These are phyloP conservation scores for Wallacemonas sp. DNA, from an alignment of 208 protist species.

Conservation along the genomic window DNA sequence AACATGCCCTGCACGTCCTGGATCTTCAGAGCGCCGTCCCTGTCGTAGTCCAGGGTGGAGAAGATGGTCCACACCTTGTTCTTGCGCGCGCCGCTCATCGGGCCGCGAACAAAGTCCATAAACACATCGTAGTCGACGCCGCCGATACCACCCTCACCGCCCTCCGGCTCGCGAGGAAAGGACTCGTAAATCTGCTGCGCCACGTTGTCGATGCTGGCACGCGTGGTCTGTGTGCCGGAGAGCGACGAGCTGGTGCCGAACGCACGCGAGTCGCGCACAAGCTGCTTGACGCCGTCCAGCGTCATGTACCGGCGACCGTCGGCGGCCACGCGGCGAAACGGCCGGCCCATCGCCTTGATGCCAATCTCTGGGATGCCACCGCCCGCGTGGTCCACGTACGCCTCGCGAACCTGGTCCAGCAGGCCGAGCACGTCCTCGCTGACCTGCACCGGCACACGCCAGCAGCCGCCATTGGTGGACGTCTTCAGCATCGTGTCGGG, in stretches of 20 bases:
- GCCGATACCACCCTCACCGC: not conserved
- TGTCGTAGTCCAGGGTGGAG: constrained; percentile 80
- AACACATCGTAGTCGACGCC: constrained; percentile 87
- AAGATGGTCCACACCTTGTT: constrained; percentile 79
- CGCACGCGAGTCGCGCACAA: constrained; percentile 72
- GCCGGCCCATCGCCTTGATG: constrained; percentile 90
- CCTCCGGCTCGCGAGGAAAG: constrained; percentile 70
- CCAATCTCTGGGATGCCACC: constrained; percentile 89
- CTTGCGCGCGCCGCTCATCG: constrained; percentile 85
- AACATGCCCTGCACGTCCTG: constrained; percentile 79
- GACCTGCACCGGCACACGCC: constrained; percentile 45
- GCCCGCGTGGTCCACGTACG: constrained; percentile 75
- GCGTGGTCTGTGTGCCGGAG: constrained; percentile 46
- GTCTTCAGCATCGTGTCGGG: constrained; percentile 52
- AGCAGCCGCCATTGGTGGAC: constrained; percentile 24
- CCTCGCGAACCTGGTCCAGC: constrained; percentile 67
- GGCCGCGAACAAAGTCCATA: constrained; percentile 83
- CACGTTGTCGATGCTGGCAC: constrained; percentile 34
- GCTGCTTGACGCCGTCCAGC: constrained; percentile 52
- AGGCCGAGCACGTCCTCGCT: constrained; percentile 40
- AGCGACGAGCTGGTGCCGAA: constrained; percentile 45
- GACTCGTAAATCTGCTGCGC: constrained; percentile 54
- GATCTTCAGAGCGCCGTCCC: constrained; percentile 74
- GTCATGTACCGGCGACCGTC: constrained; percentile 90
- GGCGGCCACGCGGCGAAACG: constrained; percentile 62